phyloP scores from a whole-genome alignment of 1,139 yeast species.

The Debaryomyces nepalensis region DNA sequence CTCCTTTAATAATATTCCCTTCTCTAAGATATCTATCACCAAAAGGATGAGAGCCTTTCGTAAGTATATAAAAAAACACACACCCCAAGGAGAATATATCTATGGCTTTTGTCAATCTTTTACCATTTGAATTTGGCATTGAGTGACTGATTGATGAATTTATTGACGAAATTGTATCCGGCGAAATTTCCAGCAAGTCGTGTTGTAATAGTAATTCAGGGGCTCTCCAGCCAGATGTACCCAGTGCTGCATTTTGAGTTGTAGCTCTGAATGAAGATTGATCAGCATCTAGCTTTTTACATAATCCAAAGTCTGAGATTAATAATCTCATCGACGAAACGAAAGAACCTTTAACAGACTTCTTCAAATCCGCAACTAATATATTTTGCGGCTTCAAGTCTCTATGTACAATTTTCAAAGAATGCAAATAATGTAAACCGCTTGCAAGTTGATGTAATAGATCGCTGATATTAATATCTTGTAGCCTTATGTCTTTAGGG shows the following conservation, averaged over 20 bases:
- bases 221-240: slow-evolving; percentile 98
- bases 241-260: slow-evolving; percentile 85
- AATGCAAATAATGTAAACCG: slow-evolving; percentile 87
- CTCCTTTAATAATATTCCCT: slow-evolving; percentile 80
- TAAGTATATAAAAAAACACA: slow-evolving; percentile 83
- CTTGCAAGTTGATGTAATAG: slow-evolving; percentile 77
- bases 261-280: slow-evolving; percentile 95
- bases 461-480: slow-evolving; percentile 37
- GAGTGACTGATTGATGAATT: slow-evolving; percentile 24
- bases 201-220: slow-evolving; percentile 75
- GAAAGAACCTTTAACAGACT: slow-evolving; percentile 17
- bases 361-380: slow-evolving; percentile 70
- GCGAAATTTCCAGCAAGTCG: slow-evolving; percentile 46
- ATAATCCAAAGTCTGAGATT: slow-evolving; percentile 94
- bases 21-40: slow-evolving; percentile 89
- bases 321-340: slow-evolving; percentile 57
- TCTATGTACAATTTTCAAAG: slow-evolving; percentile 90
- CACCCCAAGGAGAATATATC: slow-evolving; percentile 96
- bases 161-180: slow-evolving; percentile 45
- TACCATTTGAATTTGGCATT: slow-evolving; percentile 29
- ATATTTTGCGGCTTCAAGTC: slow-evolving; percentile 97
- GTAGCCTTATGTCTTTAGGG: slow-evolving; percentile 32
- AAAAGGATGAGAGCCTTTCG: slow-evolving; percentile 91
- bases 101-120: slow-evolving; percentile 84
- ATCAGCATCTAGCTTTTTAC: slow-evolving; percentile 88